These are phyloP conservation scores for Chlamydomonas schloesseri DNA, from an alignment of 139 green algal species.

Conservation along the genomic window DNA sequence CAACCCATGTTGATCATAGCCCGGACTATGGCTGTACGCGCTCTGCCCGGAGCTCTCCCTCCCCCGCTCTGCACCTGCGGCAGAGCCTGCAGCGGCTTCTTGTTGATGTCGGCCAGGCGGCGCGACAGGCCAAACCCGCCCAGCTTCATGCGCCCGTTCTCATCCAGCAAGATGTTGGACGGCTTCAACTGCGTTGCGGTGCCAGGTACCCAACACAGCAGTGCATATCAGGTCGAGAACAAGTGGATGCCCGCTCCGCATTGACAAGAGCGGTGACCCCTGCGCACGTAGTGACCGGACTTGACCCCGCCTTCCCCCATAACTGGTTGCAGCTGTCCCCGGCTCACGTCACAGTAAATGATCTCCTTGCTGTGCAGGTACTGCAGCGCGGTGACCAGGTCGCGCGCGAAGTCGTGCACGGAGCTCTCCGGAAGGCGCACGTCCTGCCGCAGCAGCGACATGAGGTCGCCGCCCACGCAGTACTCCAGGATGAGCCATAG, in stretches of 20 bases:
- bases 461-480: slow-evolving; percentile 94
- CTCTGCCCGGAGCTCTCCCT: too few relatives aligned
- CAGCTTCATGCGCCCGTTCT: slow-evolving; percentile 94
- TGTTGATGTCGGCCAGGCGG: slow-evolving; percentile 84
- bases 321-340: too few relatives aligned
- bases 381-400: slow-evolving; percentile 79
- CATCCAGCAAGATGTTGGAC: slow-evolving; percentile 94
- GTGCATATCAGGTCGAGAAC: too few relatives aligned
- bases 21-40: too few relatives aligned
- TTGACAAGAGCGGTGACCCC: too few relatives aligned
- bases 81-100: slow-evolving; percentile 69
- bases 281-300: too few relatives aligned
- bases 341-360: slow-evolving; percentile 88
- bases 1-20: too few relatives aligned
- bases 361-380: slow-evolving; percentile 87
- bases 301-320: too few relatives aligned
- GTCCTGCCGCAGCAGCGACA: slow-evolving; percentile 88
- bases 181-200: slow-evolving; percentile 82
- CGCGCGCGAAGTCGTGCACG: slow-evolving; percentile 88
- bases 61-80: slow-evolving; percentile 42
- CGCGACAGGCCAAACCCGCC: slow-evolving; percentile 92
- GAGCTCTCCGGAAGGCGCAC: slow-evolving; percentile 86
- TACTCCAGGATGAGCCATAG: slow-evolving; percentile 99
- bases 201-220: too few relatives aligned
- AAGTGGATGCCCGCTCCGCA: too few relatives aligned